phyloP scores from a whole-genome alignment of 352 stramenopile species.

The Phytophthora uliginosa region DNA sequence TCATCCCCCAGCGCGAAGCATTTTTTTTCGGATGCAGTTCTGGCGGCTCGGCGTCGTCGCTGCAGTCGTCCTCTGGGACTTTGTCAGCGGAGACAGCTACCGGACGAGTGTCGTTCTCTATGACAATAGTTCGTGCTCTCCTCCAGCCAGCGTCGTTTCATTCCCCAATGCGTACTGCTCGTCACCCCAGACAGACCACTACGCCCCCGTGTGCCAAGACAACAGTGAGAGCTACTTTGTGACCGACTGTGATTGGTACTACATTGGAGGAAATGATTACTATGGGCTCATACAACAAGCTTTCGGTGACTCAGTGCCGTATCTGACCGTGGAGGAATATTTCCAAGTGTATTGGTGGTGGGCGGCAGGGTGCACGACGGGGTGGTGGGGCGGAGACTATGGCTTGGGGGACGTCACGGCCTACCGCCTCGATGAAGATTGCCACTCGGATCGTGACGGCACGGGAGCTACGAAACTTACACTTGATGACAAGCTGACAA shows the following conservation, averaged over 20 bases:
- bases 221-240: neutral
- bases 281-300: neutral
- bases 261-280: conserved; percentile 2
- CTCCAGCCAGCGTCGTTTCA: neutral
- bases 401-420: conserved; percentile 1
- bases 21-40: neutral
- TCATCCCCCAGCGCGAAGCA: neutral
- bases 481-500: conserved; percentile 3
- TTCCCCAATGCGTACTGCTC: neutral
- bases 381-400: neutral
- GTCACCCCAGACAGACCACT: conserved; percentile 9
- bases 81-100: neutral
- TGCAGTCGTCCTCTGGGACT: neutral
- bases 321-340: conserved; percentile 23
- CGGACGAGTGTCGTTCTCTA: neutral
- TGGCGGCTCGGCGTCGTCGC: neutral
- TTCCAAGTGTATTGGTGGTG: neutral
- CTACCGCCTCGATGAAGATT: conserved; percentile 21
- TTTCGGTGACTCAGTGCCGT: conserved; percentile 5
- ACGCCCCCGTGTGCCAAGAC: neutral
- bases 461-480: conserved; percentile 1
- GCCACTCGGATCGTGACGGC: conserved; percentile 4
- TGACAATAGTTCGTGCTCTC: conserved; percentile 12
- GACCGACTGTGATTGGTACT: conserved; percentile 16
- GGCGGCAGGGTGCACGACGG: neutral